Evolutionary conservation across 768 basidiomycete genomes (phyloP).

Genomic region (Russula brevipes): DNA sequence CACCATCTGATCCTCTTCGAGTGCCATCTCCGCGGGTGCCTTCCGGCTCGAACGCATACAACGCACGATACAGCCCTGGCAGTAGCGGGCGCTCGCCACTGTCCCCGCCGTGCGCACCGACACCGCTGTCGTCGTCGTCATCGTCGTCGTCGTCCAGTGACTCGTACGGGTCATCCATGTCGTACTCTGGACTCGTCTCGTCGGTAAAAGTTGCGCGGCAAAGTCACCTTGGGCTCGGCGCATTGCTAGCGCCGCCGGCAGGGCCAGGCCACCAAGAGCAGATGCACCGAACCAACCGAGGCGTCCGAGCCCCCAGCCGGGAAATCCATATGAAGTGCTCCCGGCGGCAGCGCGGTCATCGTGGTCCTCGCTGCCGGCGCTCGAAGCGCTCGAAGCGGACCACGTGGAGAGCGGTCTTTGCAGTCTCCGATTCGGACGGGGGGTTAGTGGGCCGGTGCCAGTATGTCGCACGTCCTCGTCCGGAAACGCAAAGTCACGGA

Average conservation of each 20-base stretch:
- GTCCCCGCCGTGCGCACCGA: slow-evolving; percentile 26
- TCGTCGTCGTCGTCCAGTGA: slow-evolving; percentile 27
- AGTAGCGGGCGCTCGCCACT: slow-evolving; percentile 39
- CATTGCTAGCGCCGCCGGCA: slow-evolving; percentile 6
- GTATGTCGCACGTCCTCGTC: slow-evolving; percentile 40
- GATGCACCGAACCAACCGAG: slow-evolving; percentile 39
- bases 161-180: slow-evolving; percentile 26
- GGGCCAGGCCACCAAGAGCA: slow-evolving; percentile 16
- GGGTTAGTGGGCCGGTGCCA: slow-evolving; percentile 40
- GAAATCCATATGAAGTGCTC: slow-evolving; percentile 31
- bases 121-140: slow-evolving; percentile 25
- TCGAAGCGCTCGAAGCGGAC: slow-evolving; percentile 29
- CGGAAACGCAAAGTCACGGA: slow-evolving; percentile 48
- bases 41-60: slow-evolving; percentile 76
- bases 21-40: slow-evolving; percentile 77
- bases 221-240: slow-evolving; percentile 43
- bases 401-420: slow-evolving; percentile 29
- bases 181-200: slow-evolving; percentile 31
- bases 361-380: slow-evolving; percentile 25
- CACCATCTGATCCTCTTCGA: slow-evolving; percentile 73
- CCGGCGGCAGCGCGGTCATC: slow-evolving; percentile 28
- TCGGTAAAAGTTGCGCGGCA: slow-evolving; percentile 43
- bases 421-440: slow-evolving; percentile 36
- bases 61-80: slow-evolving; percentile 70
- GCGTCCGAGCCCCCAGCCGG: slow-evolving; percentile 41